Percentiles rank a stretch among this genome's conserved stretches.
These are phyloP conservation scores for Tarenaya hassleriana DNA, from an alignment of 345 rosid genomes.

Conservation along the genomic window DNA sequence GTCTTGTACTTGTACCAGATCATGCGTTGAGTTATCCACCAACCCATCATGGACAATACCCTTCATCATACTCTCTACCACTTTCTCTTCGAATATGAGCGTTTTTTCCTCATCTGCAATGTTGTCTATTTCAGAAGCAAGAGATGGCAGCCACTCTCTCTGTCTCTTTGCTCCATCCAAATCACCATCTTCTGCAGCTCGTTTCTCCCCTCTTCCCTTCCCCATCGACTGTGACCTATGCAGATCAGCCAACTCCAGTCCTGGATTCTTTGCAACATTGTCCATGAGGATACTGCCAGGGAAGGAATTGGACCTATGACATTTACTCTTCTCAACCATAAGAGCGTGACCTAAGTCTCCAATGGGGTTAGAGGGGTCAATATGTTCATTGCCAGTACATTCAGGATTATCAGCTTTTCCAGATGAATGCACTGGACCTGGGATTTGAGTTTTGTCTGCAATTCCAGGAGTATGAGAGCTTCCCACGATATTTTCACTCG, in stretches of 20 bases:
- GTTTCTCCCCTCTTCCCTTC: constrained; percentile 65
- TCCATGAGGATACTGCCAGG: constrained; percentile 38
- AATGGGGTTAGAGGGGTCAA: constrained; percentile 30
- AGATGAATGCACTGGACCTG: constrained; percentile 31
- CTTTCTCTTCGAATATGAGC: constrained; percentile 27
- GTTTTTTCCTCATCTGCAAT: constrained; percentile 26
- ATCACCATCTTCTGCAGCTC: constrained; percentile 44
- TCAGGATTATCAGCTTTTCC: constrained; percentile 28
- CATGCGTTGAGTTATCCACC: constrained; percentile 26
- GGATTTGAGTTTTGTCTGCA: constrained; percentile 27
- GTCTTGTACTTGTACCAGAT: constrained; percentile 23
- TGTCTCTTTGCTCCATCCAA: constrained; percentile 46
- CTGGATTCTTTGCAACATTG: constrained; percentile 37
- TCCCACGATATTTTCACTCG: constrained; percentile 34
- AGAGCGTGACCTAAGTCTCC: constrained; percentile 31
- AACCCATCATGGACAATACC: constrained; percentile 28
- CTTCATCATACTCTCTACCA: constrained; percentile 15
- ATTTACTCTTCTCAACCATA: constrained; percentile 38
- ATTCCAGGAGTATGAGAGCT: constrained; percentile 33
- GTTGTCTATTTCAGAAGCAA: constrained; percentile 30
- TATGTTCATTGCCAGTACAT: constrained; percentile 31
- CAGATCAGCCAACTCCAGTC: constrained; percentile 32
- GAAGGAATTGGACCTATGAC: constrained; percentile 58
- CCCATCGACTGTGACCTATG: constrained; percentile 47
- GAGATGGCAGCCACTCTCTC: constrained; percentile 59